Percentiles rank a stretch among this genome's conserved stretches.
phyloP scores from a whole-genome alignment of 805 yeast genomes.

The Candida endomychidarum region DNA sequence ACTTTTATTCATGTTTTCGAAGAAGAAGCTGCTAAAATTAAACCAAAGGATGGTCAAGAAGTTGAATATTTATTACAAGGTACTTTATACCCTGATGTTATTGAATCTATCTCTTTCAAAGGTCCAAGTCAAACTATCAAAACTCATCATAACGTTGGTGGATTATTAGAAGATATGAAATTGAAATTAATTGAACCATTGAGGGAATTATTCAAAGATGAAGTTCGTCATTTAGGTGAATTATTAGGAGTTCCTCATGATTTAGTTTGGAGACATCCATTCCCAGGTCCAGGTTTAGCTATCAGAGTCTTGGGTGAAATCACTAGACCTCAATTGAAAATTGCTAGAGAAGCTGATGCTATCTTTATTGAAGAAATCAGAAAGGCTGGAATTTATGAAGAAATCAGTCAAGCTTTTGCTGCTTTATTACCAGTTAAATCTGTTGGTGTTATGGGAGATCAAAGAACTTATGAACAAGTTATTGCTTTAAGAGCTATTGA shows the following conservation, averaged over 20 bases:
- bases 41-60: conserved; percentile 85
- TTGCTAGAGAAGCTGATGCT: conserved; percentile 95
- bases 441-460: conserved; percentile 99
- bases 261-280: conserved; percentile 99
- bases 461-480: conserved; percentile 98
- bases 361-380: conserved; percentile 96
- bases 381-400: conserved; percentile 85
- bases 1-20: conserved; percentile 97
- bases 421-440: conserved; percentile 95
- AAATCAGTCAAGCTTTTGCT: conserved; percentile 98
- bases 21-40: conserved; percentile 89
- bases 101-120: conserved; percentile 97
- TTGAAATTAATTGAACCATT: conserved; percentile 97
- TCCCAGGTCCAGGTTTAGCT: conserved; percentile 99
- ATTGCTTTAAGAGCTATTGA: conserved; percentile 98
- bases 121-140: conserved; percentile 99
- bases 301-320: conserved; percentile 98
- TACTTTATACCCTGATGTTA: conserved; percentile 96
- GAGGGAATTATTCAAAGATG: conserved; percentile 98
- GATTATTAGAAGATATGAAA: conserved; percentile 96
- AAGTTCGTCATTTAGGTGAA: conserved; percentile 95
- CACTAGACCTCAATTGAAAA: conserved; percentile 86
- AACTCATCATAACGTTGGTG: conserved; percentile 99
- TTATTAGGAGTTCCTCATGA: conserved; percentile 94
- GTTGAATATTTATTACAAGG: conserved; percentile 95